Base-by-base conservation (phyloP, 116 monocot species). In the Papilionanthe hybrid region DNA sequence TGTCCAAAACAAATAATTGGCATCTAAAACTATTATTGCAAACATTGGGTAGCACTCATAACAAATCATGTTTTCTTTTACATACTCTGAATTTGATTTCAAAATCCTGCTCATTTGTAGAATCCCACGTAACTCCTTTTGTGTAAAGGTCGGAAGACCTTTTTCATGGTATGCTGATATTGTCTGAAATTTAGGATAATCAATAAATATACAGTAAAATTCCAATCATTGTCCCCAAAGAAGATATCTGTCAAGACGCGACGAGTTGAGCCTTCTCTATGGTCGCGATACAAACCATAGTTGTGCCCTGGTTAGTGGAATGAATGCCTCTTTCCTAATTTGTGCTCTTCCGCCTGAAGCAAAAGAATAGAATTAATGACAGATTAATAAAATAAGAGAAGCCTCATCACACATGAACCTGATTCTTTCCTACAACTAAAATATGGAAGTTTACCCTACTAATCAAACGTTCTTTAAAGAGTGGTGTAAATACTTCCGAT, bases 381-480 rank as follows among this genome's bases (percentile, higher is more conserved):
- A 20, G 43, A 43, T 19, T 72, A 42, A 22, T 43, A 41, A 43
- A 72, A 5, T 4, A 72, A 42, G 18, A n/a, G 0, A 43, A 71
- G 37, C 5, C 19, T 69, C 23, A 69, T 12, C 22, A 15, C 75
- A 75, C 75, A 47, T 75, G 73, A 73, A 10, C 75, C 47, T 22
- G 7, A 42, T n/a, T 17, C 42, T 42, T 72, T 42, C 25, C 48
- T 48, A 44, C 11, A 72, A 72, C 42, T 42, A 72, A 41, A 63
- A 43, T 49, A 44, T 5, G 17, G 75, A 75, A 13, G 49, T 48
- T 85, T 80, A 85, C 83, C 92, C 86, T 79, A 93, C 81, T 73
- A 85, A 60, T 98, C 85, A 98, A 83, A 94, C 89, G 85, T 90
- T 93, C 91, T 94, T 99, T 88, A 94, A 94, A 90, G 92, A 87